phyloP scores from a whole-genome alignment of 2,329 filamentous ascomycete genomes.

The Fusarium aywerte region DNA sequence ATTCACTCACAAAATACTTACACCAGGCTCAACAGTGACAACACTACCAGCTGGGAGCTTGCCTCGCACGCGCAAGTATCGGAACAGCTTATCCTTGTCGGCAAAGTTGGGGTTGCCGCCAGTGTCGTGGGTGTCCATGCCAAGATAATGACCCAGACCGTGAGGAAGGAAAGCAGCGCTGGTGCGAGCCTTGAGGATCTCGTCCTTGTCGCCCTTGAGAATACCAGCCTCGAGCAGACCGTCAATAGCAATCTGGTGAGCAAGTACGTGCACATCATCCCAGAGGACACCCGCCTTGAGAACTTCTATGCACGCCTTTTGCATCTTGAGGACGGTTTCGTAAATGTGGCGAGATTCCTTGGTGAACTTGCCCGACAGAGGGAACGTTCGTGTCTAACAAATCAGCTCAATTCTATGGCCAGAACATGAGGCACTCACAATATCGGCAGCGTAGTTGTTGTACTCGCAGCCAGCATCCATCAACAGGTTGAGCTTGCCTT shows the following conservation, averaged over 20 bases:
- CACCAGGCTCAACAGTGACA: conserved; percentile 93
- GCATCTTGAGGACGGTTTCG: conserved; percentile 87
- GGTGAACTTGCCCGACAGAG: conserved; percentile 77
- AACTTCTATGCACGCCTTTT: conserved; percentile 77
- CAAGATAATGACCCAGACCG: conserved; percentile 89
- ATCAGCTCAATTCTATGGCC: conserved; percentile 4
- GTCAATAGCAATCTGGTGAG: conserved; percentile 83
- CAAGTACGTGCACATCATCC: conserved; percentile 83
- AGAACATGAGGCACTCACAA: conserved; percentile 55
- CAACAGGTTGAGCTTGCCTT: conserved; percentile 80
- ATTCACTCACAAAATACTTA: conserved; percentile 55
- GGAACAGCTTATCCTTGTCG: conserved; percentile 86
- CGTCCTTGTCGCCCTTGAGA: conserved; percentile 72
- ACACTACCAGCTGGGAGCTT: conserved; percentile 81
- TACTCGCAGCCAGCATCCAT: conserved; percentile 86
- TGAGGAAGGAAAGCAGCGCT: conserved; percentile 93
- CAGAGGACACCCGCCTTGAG: conserved; percentile 80
- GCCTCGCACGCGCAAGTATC: conserved; percentile 84
- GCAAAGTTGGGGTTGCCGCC: conserved; percentile 81
- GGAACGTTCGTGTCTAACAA: conserved; percentile 82
- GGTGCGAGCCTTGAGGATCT: conserved; percentile 81
- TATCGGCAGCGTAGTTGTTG: conserved; percentile 76
- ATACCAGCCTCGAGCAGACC: conserved; percentile 82
- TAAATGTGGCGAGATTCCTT: conserved; percentile 79
- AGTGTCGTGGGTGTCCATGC: conserved; percentile 92